Evolutionary conservation across 306 rosid genomes (phyloP).

Genomic region (Potentilla sterilis): DNA sequence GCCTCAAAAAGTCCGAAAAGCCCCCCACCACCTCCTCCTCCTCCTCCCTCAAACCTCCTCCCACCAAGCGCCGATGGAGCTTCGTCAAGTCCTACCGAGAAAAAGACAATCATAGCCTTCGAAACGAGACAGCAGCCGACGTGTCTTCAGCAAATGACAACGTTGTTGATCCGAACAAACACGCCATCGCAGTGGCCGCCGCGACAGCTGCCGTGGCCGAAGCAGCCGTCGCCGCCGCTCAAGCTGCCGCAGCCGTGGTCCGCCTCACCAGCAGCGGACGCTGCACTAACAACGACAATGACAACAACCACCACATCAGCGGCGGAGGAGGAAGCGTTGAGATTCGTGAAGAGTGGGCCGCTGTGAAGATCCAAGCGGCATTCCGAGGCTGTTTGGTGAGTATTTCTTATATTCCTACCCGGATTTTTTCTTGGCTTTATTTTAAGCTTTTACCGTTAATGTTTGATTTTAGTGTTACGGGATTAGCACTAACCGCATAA

Average conservation of each 20-base stretch:
- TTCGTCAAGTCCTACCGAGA: slow-evolving; percentile 63
- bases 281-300: not conserved
- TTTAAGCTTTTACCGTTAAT: not conserved
- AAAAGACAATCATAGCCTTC: slow-evolving; percentile 28
- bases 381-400: slow-evolving; percentile 85
- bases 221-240: slow-evolving; percentile 61
- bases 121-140: not conserved
- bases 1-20: slow-evolving; percentile 35
- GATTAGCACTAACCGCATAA: slow-evolving; percentile 7
- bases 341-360: slow-evolving; percentile 60
- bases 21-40: not conserved
- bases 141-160: not conserved
- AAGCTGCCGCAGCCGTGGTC: slow-evolving; percentile 55
- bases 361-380: slow-evolving; percentile 78
- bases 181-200: slow-evolving; percentile 58
- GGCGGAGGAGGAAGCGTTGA: not conserved
- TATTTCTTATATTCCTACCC: not conserved
- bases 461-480: slow-evolving; percentile 15
- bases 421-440: too few species aligned
- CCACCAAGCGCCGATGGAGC: slow-evolving; percentile 61
- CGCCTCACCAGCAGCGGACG: slow-evolving; percentile 43
- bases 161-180: slow-evolving; percentile 33
- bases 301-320: slow-evolving; percentile 8
- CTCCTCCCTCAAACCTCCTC: slow-evolving; percentile 29
- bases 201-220: slow-evolving; percentile 54